Evolutionary conservation across 2,329 filamentous ascomycete genomes (phyloP).

Genomic region (Cladosporium sphaerospermum): DNA sequence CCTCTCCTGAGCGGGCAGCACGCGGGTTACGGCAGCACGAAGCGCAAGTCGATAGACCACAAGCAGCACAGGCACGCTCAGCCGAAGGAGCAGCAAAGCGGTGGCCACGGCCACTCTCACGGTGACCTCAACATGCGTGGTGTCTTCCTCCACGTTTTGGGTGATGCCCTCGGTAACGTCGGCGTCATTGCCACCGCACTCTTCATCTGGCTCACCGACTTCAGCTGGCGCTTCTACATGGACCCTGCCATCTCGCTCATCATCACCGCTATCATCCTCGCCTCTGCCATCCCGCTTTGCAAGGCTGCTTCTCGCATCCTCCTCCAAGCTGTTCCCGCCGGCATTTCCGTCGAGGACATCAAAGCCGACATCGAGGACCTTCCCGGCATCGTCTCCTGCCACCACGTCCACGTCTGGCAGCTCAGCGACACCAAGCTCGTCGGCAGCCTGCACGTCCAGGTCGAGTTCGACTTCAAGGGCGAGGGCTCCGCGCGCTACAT

Average conservation of each 20-base stretch:
- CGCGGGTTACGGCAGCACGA: constrained; percentile 23
- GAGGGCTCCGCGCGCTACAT: constrained; percentile 78
- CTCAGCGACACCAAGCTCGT: constrained; percentile 91
- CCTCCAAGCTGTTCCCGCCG: constrained; percentile 85
- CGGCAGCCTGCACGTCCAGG: constrained; percentile 86
- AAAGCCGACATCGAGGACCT: constrained; percentile 83
- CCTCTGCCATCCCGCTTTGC: constrained; percentile 71
- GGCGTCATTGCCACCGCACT: constrained; percentile 78
- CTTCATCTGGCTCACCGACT: constrained; percentile 85
- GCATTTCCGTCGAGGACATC: constrained; percentile 83
- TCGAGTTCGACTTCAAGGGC: constrained; percentile 81
- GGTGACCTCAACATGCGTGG: constrained; percentile 91
- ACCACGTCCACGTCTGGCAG: constrained; percentile 97
- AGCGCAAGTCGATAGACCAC: constrained; percentile 32
- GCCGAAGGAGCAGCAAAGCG: constrained; percentile 53
- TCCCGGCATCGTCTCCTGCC: constrained; percentile 80
- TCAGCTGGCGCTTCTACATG: constrained; percentile 74
- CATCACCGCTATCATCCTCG: constrained; percentile 73
- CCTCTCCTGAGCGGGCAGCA: constrained; percentile 31
- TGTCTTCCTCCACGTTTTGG: constrained; percentile 64
- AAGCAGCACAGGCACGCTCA: constrained; percentile 71
- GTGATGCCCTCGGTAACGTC: constrained; percentile 79
- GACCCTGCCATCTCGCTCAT: constrained; percentile 89
- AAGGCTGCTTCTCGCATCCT: constrained; percentile 79
- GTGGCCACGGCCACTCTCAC: constrained; percentile 71